These are phyloP conservation scores for Potentilla sterilis DNA, from an alignment of 306 rosid genomes.

Conservation along the genomic window DNA sequence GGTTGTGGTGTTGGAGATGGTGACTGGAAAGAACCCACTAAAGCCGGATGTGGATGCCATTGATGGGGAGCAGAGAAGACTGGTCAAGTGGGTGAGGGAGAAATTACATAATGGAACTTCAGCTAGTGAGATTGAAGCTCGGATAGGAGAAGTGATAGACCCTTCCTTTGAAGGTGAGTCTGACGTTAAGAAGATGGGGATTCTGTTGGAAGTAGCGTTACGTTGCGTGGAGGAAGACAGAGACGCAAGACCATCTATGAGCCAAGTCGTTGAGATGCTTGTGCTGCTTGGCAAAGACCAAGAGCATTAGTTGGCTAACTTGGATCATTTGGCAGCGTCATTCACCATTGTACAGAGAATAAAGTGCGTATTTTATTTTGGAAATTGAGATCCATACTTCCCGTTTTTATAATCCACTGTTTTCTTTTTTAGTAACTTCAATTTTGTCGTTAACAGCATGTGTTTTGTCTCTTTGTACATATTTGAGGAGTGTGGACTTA, in stretches of 20 bases:
- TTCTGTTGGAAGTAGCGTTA: constrained; percentile 33
- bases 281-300: background rate
- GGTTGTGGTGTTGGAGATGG: constrained; percentile 45
- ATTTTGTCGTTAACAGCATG: too few relatives aligned
- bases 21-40: constrained; percentile 35
- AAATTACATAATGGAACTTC: constrained; percentile 11
- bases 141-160: constrained; percentile 6
- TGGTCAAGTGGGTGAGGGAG: constrained; percentile 42
- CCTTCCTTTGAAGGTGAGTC: constrained; percentile 1
- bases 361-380: too few relatives aligned
- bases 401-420: too few relatives aligned
- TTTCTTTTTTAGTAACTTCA: too few relatives aligned
- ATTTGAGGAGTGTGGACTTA: too few relatives aligned
- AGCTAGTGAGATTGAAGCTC: background rate
- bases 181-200: constrained; percentile 26
- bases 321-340: too few relatives aligned
- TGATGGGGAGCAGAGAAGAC: constrained; percentile 31
- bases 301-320: background rate
- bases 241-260: constrained; percentile 53
- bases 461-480: too few relatives aligned
- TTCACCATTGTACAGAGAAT: too few relatives aligned
- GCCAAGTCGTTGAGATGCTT: constrained; percentile 42
- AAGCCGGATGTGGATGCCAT: constrained; percentile 4
- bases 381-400: too few relatives aligned
- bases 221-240: constrained; percentile 49